phyloP scores from a whole-genome alignment of 2,329 filamentous ascomycete genomes.

The Cercospora canescens region DNA sequence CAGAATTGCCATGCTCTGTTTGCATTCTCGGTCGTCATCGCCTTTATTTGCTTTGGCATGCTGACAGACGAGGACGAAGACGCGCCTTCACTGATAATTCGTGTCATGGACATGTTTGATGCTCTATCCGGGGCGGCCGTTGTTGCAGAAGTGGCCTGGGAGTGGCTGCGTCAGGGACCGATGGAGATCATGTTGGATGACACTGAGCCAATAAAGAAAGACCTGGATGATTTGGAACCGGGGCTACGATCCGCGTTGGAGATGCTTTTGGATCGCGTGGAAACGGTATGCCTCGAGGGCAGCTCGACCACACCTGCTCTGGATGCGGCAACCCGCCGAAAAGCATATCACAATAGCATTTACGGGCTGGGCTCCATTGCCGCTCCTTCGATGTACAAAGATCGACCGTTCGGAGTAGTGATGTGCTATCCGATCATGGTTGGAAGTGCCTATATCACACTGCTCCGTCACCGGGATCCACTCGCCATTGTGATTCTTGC shows the following conservation, averaged over 20 bases:
- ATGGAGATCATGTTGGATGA: conserved; percentile 13
- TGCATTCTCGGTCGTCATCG: conserved; percentile 23
- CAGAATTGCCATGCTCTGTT: conserved; percentile 27
- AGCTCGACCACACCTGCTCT: conserved; percentile 3
- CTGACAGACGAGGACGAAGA: conserved; percentile 11
- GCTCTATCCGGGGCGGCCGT: conserved; percentile 19
- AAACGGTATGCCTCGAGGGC: background rate
- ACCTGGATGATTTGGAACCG: conserved; percentile 16
- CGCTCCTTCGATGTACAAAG: conserved; percentile 9
- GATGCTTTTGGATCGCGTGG: conserved; percentile 13
- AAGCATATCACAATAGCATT: conserved; percentile 22
- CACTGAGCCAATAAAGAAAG: conserved; percentile 1
- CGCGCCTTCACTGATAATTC: conserved; percentile 9
- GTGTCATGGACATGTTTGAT: conserved; percentile 24
- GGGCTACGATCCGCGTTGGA: conserved; percentile 18
- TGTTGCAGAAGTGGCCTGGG: conserved; percentile 15
- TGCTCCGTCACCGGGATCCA: conserved; percentile 25
- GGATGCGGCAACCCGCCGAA: conserved; percentile 1
- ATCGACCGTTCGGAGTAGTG: conserved; percentile 17
- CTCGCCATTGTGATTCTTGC: conserved; percentile 23
- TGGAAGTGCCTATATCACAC: conserved; percentile 12
- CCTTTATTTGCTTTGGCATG: conserved; percentile 20
- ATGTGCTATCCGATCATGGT: conserved; percentile 22
- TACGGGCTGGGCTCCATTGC: conserved; percentile 19
- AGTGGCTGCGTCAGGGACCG: conserved; percentile 17